Percentiles rank a stretch among this genome's conserved stretches.
These are phyloP conservation scores for Areca catechu DNA, from an alignment of 176 grass and related monocot genomes.

Conservation along the genomic window DNA sequence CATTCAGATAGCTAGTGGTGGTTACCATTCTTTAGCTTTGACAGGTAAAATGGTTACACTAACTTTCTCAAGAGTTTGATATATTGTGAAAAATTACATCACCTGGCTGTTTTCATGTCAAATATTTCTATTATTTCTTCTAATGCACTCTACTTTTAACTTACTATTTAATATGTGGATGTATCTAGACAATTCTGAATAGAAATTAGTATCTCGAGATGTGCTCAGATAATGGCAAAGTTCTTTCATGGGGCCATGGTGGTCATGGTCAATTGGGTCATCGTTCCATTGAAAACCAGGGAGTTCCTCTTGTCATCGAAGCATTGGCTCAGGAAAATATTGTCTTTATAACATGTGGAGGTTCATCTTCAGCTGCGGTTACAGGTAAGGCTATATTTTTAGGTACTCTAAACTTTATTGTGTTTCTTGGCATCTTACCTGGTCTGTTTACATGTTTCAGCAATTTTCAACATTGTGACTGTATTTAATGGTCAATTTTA, in stretches of 20 bases:
- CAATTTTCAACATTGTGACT: too few relatives aligned
- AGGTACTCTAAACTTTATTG: conserved; percentile 3
- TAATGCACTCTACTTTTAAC: too few relatives aligned
- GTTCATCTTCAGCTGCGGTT: conserved; percentile 93
- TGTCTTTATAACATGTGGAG: conserved; percentile 73
- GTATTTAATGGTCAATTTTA: too few relatives aligned
- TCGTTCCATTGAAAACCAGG: conserved; percentile 64
- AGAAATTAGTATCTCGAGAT: too few relatives aligned
- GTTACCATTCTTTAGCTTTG: conserved; percentile 95
- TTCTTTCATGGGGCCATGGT: conserved; percentile 86
- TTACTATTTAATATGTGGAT: too few relatives aligned
- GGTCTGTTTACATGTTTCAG: too few relatives aligned
- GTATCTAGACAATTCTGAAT: too few relatives aligned
- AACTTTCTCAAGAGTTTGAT: not conserved
- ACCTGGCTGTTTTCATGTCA: too few relatives aligned
- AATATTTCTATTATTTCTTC: too few relatives aligned
- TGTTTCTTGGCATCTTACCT: not conserved
- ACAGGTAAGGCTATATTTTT: conserved; percentile 39
- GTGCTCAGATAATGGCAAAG: conserved; percentile 64
- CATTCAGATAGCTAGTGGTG: conserved; percentile 72
- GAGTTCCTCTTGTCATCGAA: conserved; percentile 56
- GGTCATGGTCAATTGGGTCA: conserved; percentile 87
- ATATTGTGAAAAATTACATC: too few relatives aligned
- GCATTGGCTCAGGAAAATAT: conserved; percentile 57
- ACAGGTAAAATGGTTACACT: conserved; percentile 50